These are phyloP conservation scores for Ganoderma resinaceum DNA, from an alignment of 1,284 basidiomycete genomes.

Conservation along the genomic window DNA sequence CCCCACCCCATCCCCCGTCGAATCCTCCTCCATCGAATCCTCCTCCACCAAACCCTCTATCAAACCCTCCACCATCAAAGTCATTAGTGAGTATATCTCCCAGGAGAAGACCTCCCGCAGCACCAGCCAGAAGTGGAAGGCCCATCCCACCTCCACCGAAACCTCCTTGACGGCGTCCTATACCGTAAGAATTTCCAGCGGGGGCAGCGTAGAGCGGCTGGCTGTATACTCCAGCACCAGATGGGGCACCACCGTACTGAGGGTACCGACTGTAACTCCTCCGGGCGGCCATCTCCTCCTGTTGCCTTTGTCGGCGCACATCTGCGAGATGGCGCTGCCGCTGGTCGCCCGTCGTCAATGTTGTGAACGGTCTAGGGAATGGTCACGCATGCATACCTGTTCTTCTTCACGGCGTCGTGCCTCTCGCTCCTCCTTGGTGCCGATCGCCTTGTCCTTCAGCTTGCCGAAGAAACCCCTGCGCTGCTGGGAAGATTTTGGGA, in stretches of 20 bases:
- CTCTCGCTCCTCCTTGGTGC: conserved; percentile 70
- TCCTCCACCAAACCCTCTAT: conserved; percentile 22
- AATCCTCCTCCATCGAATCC: conserved; percentile 29
- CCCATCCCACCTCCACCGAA: conserved; percentile 44
- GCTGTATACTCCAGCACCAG: conserved; percentile 16
- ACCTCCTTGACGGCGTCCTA: conserved; percentile 19
- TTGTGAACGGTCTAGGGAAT: background rate
- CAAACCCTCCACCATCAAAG: conserved; percentile 18
- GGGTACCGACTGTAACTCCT: conserved; percentile 1
- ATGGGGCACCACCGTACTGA: conserved; percentile 8
- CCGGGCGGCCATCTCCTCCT: conserved; percentile 30
- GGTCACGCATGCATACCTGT: conserved; percentile 36
- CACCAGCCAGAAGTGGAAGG: conserved; percentile 60
- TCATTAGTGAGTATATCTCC: conserved; percentile 51
- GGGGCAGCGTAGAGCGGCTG: conserved; percentile 37
- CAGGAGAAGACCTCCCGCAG: conserved; percentile 66
- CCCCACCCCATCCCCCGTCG: conserved; percentile 21
- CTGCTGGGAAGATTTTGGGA: conserved; percentile 30
- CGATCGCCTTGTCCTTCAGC: conserved; percentile 67
- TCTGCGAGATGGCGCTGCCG: conserved; percentile 38
- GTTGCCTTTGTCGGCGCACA: conserved; percentile 34
- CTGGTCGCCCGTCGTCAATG: conserved; percentile 25
- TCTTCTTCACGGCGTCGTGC: conserved; percentile 35
- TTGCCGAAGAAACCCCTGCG: conserved; percentile 63
- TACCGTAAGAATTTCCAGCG: conserved; percentile 31